Evolutionary conservation across 371 early-diverging fungal genomes (phyloP).

Genomic region (Mortierella sp.): DNA sequence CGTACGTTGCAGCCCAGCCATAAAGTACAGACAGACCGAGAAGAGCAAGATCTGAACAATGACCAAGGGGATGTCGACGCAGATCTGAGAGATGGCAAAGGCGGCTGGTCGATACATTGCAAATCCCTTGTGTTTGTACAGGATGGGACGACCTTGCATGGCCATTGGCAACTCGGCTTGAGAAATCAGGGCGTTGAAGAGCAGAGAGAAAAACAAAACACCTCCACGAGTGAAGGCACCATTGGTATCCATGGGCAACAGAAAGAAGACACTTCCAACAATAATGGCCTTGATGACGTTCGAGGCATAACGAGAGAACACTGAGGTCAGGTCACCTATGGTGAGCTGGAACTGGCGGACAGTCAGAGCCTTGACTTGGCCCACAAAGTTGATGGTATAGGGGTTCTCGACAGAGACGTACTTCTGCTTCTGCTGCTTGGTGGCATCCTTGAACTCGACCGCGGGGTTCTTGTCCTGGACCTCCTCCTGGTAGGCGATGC

Average conservation of each 20-base stretch:
- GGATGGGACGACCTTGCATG: conserved; percentile 67
- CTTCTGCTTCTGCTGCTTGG: conserved; percentile 68
- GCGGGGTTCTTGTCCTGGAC: conserved; percentile 54
- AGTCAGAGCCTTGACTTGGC: conserved; percentile 73
- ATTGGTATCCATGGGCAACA: conserved; percentile 62
- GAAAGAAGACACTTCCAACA: conserved; percentile 77
- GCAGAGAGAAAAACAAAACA: conserved; percentile 66
- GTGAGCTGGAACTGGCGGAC: conserved; percentile 74
- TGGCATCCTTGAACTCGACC: conserved; percentile 64
- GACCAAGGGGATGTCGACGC: conserved; percentile 64
- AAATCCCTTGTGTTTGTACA: conserved; percentile 63
- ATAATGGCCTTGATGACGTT: conserved; percentile 75
- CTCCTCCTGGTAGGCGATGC: conserved; percentile 58
- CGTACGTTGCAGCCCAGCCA: conserved; percentile 67
- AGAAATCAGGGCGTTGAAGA: conserved; percentile 69
- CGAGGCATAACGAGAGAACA: conserved; percentile 71
- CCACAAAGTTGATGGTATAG: conserved; percentile 73
- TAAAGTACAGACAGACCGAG: conserved; percentile 70
- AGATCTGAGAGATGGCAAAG: conserved; percentile 65
- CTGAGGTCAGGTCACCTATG: conserved; percentile 61
- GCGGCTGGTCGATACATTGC: conserved; percentile 75
- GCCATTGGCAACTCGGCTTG: conserved; percentile 67
- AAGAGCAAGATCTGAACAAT: conserved; percentile 67
- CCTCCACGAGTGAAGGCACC: conserved; percentile 84
- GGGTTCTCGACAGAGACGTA: conserved; percentile 65